Percentiles rank a stretch among this genome's conserved stretches.
These are phyloP conservation scores for Leptodermis oblonga DNA, from an alignment of 257 asterid genomes.

Conservation along the genomic window DNA sequence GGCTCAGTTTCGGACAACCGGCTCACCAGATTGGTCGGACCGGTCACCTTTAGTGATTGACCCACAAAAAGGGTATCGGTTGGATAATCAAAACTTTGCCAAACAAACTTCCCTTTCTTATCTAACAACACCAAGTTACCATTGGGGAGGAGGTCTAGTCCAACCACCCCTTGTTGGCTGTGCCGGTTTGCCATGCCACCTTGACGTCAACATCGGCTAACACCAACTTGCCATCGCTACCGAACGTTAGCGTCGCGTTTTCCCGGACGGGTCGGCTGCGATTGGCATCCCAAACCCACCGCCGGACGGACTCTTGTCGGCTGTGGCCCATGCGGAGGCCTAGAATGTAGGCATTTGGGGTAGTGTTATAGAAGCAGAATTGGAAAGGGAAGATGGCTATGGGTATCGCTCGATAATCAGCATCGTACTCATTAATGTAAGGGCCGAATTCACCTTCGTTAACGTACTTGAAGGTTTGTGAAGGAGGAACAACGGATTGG, in stretches of 20 bases:
- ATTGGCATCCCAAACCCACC: slow-evolving; percentile 39
- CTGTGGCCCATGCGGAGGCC: slow-evolving; percentile 31
- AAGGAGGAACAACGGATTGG: slow-evolving; percentile 23
- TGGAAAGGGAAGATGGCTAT: slow-evolving; percentile 20
- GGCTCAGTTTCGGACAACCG: too few relatives aligned
- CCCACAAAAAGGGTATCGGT: slow-evolving; percentile 33
- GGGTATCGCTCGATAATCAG: slow-evolving; percentile 12
- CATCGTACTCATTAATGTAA: slow-evolving; percentile 19
- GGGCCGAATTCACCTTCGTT: slow-evolving; percentile 31
- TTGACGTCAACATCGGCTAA: slow-evolving; percentile 24
- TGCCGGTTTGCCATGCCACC: slow-evolving; percentile 26
- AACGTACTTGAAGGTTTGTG: slow-evolving; percentile 24
- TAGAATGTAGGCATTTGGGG: slow-evolving; percentile 28
- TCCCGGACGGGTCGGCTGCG: slow-evolving; percentile 20
- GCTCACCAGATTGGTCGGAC: too few relatives aligned
- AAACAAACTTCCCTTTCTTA: slow-evolving; percentile 14
- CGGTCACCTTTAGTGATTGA: slow-evolving; percentile 18
- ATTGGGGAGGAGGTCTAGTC: slow-evolving; percentile 17
- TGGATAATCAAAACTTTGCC: slow-evolving; percentile 37
- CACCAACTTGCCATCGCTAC: slow-evolving; percentile 25
- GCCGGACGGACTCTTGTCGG: slow-evolving; percentile 21
- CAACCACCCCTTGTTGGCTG: slow-evolving; percentile 25
- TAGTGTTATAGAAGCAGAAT: slow-evolving; percentile 28
- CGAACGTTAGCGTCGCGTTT: slow-evolving; percentile 30
- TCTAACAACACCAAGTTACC: slow-evolving; percentile 30